Conservation (phyloP, 495 filamentous ascomycete genomes). For the Melanomma pulvis-pyrius region DNA sequence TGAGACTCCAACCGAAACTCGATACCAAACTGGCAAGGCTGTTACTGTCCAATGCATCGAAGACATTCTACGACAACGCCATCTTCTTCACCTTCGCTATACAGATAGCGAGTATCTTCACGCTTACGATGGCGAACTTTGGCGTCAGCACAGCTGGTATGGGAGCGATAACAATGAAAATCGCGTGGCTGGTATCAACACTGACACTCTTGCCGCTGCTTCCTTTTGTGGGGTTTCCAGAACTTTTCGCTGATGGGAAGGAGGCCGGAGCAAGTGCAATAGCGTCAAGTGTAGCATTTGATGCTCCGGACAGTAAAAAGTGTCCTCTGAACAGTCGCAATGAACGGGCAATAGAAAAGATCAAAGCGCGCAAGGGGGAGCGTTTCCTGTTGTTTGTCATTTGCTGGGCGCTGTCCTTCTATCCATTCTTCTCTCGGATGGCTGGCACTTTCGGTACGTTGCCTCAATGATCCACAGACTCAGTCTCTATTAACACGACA, state of each 20-base stretch:
- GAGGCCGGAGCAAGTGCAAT: no score
- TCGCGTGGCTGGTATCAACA: conserved; percentile 41
- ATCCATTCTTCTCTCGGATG: conserved; percentile 39
- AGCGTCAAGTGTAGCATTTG: no score
- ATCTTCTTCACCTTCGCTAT: conserved; percentile 45
- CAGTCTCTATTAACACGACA: neutral
- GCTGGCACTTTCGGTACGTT: conserved; percentile 33
- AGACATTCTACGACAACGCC: conserved; percentile 41
- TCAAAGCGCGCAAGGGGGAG: conserved; percentile 9
- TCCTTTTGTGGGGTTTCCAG: neutral
- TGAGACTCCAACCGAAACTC: neutral
- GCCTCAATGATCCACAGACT: neutral
- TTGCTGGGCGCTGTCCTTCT: conserved; percentile 35
- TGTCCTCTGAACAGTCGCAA: no score
- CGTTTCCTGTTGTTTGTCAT: conserved; percentile 31
- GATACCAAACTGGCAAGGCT: neutral
- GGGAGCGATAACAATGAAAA: conserved; percentile 42
- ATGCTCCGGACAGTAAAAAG: no score
- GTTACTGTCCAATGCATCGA: neutral
- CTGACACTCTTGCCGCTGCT: conserved; percentile 39
- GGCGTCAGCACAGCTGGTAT: conserved; percentile 40
- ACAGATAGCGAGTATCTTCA: conserved; percentile 45
- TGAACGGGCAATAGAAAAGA: no score
- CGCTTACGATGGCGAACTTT: conserved; percentile 43
- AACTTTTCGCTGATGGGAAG: no score